Percentiles rank a stretch among this genome's conserved stretches.
Conservation (phyloP, 1,284 basidiomycete species). For the Laetiporus sulphureus region DNA sequence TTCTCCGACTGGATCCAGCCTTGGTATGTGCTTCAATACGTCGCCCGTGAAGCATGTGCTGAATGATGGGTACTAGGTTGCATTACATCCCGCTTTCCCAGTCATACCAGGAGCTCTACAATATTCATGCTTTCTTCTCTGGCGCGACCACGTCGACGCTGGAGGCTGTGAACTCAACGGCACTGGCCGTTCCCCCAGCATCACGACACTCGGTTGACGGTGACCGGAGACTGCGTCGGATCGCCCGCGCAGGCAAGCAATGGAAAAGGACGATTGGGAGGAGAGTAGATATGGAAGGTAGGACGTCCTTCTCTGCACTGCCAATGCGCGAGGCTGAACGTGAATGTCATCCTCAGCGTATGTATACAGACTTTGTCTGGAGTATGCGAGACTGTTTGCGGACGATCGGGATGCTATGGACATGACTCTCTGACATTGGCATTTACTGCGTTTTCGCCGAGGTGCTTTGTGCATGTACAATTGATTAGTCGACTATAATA, state of each 20-base stretch:
- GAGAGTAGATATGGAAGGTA: conserved; percentile 86
- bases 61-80: conserved; percentile 46
- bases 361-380: conserved; percentile 84
- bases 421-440: conserved; percentile 12
- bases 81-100: conserved; percentile 90
- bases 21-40: conserved; percentile 44
- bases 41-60: conserved; percentile 3
- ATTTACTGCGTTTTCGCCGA: no score
- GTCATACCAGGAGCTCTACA: conserved; percentile 86
- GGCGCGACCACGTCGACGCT: conserved; percentile 65
- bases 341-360: conserved; percentile 54
- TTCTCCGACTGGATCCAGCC: conserved; percentile 82
- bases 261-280: conserved; percentile 84
- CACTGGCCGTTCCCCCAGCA: conserved; percentile 19
- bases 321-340: conserved; percentile 10
- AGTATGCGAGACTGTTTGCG: conserved; percentile 81
- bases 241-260: conserved; percentile 81
- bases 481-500: no score
- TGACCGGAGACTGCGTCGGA: conserved; percentile 70
- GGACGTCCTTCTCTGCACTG: conserved; percentile 21
- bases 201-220: conserved; percentile 47
- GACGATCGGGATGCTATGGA: conserved; percentile 62
- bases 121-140: conserved; percentile 86
- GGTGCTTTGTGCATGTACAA: no score
- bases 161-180: conserved; percentile 45